Percentiles rank a stretch among this genome's conserved stretches.
These are phyloP conservation scores for Plasmodium adleri DNA, from an alignment of 169 alveolate species.

Conservation along the genomic window DNA sequence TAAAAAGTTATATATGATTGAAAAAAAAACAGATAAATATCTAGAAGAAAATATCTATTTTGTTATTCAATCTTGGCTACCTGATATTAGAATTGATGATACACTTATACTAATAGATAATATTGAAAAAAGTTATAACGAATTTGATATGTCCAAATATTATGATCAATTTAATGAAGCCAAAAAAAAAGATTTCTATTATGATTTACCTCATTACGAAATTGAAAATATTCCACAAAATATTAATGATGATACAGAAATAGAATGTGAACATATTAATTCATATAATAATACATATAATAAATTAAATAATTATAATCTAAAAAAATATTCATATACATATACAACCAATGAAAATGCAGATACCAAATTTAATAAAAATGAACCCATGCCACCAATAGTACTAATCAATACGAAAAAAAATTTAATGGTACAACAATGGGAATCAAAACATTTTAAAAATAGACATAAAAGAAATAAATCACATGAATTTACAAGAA, in stretches of 20 bases:
- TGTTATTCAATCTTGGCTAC: conserved; percentile 66
- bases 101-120: conserved; percentile 54
- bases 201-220: conserved; percentile 27
- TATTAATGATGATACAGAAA: conserved; percentile 58
- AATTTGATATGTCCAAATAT: conserved; percentile 60
- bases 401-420: conserved; percentile 59
- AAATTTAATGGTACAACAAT: conserved; percentile 59
- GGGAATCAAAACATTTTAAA: conserved; percentile 68
- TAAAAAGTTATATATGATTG: conserved; percentile 53
- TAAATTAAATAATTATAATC: conserved; percentile 43
- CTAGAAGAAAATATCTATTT: conserved; percentile 61
- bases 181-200: conserved; percentile 25
- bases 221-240: conserved; percentile 64
- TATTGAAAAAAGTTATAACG: conserved; percentile 52
- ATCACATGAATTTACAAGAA: conserved; percentile 51
- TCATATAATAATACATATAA: conserved; percentile 65
- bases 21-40: conserved; percentile 68
- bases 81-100: conserved; percentile 69
- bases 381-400: conserved; percentile 73
- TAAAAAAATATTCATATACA: conserved; percentile 53
- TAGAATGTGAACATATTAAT: conserved; percentile 47
- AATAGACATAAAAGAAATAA: conserved; percentile 64
- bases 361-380: conserved; percentile 44
- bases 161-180: conserved; percentile 48
- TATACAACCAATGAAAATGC: conserved; percentile 56